These are phyloP conservation scores for Globisporangium canariense DNA, from an alignment of 352 stramenopile genomes.

Conservation along the genomic window DNA sequence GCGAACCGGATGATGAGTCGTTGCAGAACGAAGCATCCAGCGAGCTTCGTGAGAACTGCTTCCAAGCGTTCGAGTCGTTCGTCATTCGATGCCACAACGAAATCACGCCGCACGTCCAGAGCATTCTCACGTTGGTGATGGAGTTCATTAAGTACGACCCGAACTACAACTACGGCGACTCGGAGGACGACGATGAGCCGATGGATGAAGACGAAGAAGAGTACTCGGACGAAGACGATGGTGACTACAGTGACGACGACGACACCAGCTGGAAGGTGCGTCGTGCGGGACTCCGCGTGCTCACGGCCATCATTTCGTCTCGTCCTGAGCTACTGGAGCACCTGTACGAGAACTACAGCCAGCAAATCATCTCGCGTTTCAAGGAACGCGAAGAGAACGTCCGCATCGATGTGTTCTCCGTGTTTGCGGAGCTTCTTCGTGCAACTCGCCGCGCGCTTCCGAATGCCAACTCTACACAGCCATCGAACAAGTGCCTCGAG, in stretches of 20 bases:
- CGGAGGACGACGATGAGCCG: constrained; percentile 87
- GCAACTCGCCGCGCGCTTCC: constrained; percentile 56
- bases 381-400: constrained; percentile 99
- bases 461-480: constrained; percentile 20
- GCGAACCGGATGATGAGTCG: constrained; percentile 88
- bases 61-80: constrained; percentile 98
- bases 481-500: constrained; percentile 40
- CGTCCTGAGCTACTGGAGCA: constrained; percentile 81
- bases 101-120: constrained; percentile 92
- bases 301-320: constrained; percentile 91
- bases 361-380: constrained; percentile 85
- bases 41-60: constrained; percentile 97
- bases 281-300: constrained; percentile 88
- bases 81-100: constrained; percentile 95
- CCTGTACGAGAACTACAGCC: constrained; percentile 81
- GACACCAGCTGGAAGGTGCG: constrained; percentile 98
- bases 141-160: constrained; percentile 97
- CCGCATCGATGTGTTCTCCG: constrained; percentile 95
- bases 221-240: constrained; percentile 75
- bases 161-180: constrained; percentile 98
- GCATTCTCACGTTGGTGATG: constrained; percentile 88
- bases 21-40: constrained; percentile 93
- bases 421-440: constrained; percentile 92
- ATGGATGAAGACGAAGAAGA: constrained; percentile 85
- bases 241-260: constrained; percentile 92